These are phyloP conservation scores for Pezicula carpinea DNA, from an alignment of 2,329 filamentous ascomycete genomes.

Conservation along the genomic window DNA sequence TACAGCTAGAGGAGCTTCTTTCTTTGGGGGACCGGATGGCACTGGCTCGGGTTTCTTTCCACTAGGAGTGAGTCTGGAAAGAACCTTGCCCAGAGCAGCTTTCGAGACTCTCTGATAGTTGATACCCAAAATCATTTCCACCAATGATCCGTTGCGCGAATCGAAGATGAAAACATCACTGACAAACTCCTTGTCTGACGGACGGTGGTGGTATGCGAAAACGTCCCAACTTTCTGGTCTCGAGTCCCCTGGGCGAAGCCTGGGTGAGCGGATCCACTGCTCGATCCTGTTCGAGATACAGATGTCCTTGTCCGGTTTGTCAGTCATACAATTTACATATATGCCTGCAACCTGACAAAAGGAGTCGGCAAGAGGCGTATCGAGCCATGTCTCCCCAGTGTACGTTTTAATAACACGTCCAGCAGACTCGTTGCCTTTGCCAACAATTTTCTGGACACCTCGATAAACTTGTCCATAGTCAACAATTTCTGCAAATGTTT, in stretches of 20 bases:
- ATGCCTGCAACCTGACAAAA: constrained; percentile 35
- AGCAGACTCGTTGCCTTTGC: constrained; percentile 18
- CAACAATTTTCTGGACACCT: constrained; percentile 15
- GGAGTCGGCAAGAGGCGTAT: constrained; percentile 23
- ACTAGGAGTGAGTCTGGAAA: constrained; percentile 20
- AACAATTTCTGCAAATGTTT: constrained; percentile 3
- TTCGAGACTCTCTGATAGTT: constrained; percentile 26
- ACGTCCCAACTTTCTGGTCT: constrained; percentile 25
- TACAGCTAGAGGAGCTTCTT: background rate
- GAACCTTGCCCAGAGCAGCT: constrained; percentile 25
- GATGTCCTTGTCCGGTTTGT: constrained; percentile 22
- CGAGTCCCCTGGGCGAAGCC: constrained; percentile 2
- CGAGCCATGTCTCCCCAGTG: constrained; percentile 5
- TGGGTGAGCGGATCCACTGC: constrained; percentile 29
- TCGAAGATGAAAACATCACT: constrained; percentile 34
- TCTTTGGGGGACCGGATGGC: background rate
- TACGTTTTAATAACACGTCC: constrained; percentile 17
- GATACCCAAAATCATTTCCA: constrained; percentile 32
- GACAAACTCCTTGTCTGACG: constrained; percentile 22
- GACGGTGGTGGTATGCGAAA: constrained; percentile 20
- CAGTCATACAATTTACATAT: constrained; percentile 32
- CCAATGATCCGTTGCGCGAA: constrained; percentile 21
- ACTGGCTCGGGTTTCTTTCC: background rate
- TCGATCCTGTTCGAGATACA: constrained; percentile 31
- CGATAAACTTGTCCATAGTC: constrained; percentile 8